phyloP scores from a whole-genome alignment of 192 early-diverging fungal species.

The Linderina pennispora region DNA sequence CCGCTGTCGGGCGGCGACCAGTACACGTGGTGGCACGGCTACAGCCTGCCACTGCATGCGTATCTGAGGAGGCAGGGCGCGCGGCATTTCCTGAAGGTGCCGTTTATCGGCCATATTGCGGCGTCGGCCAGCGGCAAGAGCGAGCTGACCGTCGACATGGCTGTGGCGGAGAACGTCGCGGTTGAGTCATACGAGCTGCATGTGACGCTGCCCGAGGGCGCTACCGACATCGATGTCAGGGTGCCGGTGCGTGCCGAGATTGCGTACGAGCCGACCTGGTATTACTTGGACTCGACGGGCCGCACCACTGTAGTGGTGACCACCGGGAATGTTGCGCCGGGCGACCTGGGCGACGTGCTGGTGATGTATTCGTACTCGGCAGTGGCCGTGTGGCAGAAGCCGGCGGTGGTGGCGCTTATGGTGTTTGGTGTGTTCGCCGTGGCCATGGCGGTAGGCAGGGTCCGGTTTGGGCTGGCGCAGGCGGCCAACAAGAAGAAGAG shows the following conservation, averaged over 20 bases:
- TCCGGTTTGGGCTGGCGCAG: slow-evolving; percentile 49
- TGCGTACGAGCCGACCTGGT: slow-evolving; percentile 50
- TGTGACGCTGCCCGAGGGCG: slow-evolving; percentile 89
- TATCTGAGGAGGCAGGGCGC: slow-evolving; percentile 53
- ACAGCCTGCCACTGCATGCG: slow-evolving; percentile 63
- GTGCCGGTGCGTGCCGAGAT: slow-evolving; percentile 60
- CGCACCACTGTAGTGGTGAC: slow-evolving; percentile 68
- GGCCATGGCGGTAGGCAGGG: slow-evolving; percentile 49
- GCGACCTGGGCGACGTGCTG: slow-evolving; percentile 52
- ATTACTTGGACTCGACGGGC: slow-evolving; percentile 91
- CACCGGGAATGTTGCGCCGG: slow-evolving; percentile 69
- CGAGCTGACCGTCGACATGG: slow-evolving; percentile 62
- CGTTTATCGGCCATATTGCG: slow-evolving; percentile 60
- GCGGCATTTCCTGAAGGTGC: slow-evolving; percentile 59
- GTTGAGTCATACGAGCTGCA: slow-evolving; percentile 62
- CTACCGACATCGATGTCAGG: slow-evolving; percentile 60
- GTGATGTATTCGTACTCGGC: slow-evolving; percentile 49
- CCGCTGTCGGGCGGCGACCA: slow-evolving; percentile 97
- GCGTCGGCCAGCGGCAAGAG: slow-evolving; percentile 60
- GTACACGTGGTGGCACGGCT: slow-evolving; percentile 94
- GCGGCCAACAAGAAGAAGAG: slow-evolving; percentile 20
- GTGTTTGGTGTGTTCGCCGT: slow-evolving; percentile 53
- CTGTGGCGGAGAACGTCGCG: slow-evolving; percentile 57
- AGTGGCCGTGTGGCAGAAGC: slow-evolving; percentile 54
- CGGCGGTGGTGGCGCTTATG: slow-evolving; percentile 45